A percentile compares a stretch with the other conserved stretches of the same genome.
These are phyloP conservation scores for Lindgomyces ingoldianus DNA, from an alignment of 495 filamentous ascomycete species.

Conservation along the genomic window DNA sequence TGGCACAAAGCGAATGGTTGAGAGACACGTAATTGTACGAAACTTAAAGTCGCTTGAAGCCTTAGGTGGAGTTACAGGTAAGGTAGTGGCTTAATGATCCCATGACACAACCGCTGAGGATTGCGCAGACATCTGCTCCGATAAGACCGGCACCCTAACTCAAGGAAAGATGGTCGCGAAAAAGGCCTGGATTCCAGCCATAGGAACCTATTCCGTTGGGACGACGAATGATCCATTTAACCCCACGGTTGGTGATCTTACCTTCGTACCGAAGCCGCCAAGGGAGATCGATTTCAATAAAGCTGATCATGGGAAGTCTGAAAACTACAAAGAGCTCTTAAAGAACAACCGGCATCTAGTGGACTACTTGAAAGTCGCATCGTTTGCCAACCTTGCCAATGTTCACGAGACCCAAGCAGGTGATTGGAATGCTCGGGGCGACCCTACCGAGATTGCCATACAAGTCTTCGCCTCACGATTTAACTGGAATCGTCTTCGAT, in stretches of 20 bases:
- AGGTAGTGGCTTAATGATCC: conserved; percentile 45
- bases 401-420: conserved; percentile 40
- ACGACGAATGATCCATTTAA: conserved; percentile 42
- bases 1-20: conserved; percentile 72
- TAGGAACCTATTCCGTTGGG: conserved; percentile 44
- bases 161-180: conserved; percentile 65
- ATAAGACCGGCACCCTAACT: conserved; percentile 72
- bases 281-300: conserved; percentile 28
- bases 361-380: conserved; percentile 43
- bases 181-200: conserved; percentile 53
- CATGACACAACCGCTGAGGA: background rate
- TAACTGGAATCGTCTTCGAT: conserved; percentile 48
- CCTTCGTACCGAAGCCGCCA: conserved; percentile 33
- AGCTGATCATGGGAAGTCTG: conserved; percentile 39
- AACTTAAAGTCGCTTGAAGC: conserved; percentile 67
- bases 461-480: conserved; percentile 56
- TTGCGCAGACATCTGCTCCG: conserved; percentile 49
- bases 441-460: conserved; percentile 61
- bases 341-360: conserved; percentile 36
- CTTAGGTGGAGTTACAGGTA: conserved; percentile 55
- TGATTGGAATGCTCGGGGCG: conserved; percentile 55
- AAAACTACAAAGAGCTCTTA: conserved; percentile 43
- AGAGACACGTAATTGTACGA: conserved; percentile 69
- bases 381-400: conserved; percentile 45
- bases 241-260: conserved; percentile 41